Percentiles rank a stretch among this genome's conserved stretches.
These are phyloP conservation scores for Linnemannia exigua DNA, from an alignment of 192 early-diverging fungal genomes.

Conservation along the genomic window DNA sequence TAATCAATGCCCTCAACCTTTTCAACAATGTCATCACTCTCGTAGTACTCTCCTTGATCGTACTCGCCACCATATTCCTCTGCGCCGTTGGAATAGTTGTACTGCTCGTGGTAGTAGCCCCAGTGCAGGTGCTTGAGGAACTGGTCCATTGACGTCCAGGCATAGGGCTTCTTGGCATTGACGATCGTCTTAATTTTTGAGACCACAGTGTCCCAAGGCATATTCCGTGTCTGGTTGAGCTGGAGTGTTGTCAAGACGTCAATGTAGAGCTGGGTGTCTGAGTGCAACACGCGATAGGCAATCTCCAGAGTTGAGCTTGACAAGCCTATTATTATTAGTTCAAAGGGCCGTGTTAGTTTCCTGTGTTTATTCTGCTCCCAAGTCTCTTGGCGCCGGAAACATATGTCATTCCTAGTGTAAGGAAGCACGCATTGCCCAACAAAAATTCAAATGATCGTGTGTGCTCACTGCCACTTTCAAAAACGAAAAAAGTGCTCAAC, in stretches of 20 bases:
- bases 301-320: slow-evolving; percentile 29
- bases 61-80: slow-evolving; percentile 6
- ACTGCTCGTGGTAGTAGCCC: slow-evolving; percentile 24
- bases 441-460: not conserved
- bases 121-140: slow-evolving; percentile 55
- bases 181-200: slow-evolving; percentile 39
- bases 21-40: slow-evolving; percentile 36
- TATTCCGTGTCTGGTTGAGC: slow-evolving; percentile 56
- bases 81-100: not conserved
- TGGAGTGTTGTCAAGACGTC: slow-evolving; percentile 54
- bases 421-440: not conserved
- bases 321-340: slow-evolving; percentile 5
- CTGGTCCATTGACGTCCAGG: slow-evolving; percentile 41
- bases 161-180: slow-evolving; percentile 41
- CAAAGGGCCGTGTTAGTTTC: not conserved
- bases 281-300: slow-evolving; percentile 32
- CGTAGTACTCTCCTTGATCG: slow-evolving; percentile 22
- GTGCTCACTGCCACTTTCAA: not conserved
- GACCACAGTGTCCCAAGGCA: slow-evolving; percentile 56
- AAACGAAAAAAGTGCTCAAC: not conserved
- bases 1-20: slow-evolving; percentile 40
- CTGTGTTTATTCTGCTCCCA: not conserved
- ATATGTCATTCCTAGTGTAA: not conserved
- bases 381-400: not conserved
- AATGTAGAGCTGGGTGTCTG: slow-evolving; percentile 58